Evolutionary conservation across 2,329 filamentous ascomycete species (phyloP).

Genomic region (Dothiorella sarmentorum): DNA sequence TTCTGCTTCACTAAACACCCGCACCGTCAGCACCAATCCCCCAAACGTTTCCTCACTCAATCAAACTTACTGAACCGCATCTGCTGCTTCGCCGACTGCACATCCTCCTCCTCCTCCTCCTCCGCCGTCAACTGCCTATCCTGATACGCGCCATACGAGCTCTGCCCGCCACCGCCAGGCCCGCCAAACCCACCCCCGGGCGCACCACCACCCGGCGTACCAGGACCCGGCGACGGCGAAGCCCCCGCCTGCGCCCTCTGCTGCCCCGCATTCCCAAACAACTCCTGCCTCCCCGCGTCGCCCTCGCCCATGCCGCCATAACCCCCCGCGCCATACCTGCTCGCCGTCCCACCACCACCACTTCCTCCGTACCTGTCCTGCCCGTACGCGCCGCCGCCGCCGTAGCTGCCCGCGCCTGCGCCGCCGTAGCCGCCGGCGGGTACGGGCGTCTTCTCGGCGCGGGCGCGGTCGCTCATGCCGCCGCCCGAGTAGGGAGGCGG

Average conservation of each 20-base stretch:
- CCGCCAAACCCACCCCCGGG: slow-evolving; percentile 31
- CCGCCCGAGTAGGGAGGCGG: slow-evolving; percentile 39
- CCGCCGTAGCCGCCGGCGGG: slow-evolving; percentile 42
- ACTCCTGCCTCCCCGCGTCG: slow-evolving; percentile 58
- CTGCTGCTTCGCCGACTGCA: slow-evolving; percentile 69
- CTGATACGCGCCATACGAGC: slow-evolving; percentile 54
- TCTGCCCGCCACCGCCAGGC: slow-evolving; percentile 21
- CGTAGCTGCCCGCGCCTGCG: slow-evolving; percentile 13
- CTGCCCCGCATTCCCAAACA: slow-evolving; percentile 59
- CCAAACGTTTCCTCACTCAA: background rate
- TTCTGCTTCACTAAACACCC: slow-evolving; percentile 67
- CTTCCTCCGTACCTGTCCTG: slow-evolving; percentile 44
- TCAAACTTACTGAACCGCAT: slow-evolving; percentile 54
- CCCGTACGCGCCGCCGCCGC: slow-evolving; percentile 19
- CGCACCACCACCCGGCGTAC: too few relatives aligned
- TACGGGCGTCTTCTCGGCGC: slow-evolving; percentile 45
- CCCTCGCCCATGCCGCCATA: slow-evolving; percentile 46
- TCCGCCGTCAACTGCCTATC: slow-evolving; percentile 79
- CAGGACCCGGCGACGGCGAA: too few relatives aligned
- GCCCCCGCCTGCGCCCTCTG: slow-evolving; percentile 39
- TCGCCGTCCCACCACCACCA: slow-evolving; percentile 20
- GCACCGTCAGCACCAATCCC: background rate
- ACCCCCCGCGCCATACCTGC: slow-evolving; percentile 31
- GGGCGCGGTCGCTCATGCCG: slow-evolving; percentile 26
- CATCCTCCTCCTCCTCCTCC: slow-evolving; percentile 70